phyloP scores from a whole-genome alignment of 1,284 basidiomycete species.

The Schizopora paradoxa region DNA sequence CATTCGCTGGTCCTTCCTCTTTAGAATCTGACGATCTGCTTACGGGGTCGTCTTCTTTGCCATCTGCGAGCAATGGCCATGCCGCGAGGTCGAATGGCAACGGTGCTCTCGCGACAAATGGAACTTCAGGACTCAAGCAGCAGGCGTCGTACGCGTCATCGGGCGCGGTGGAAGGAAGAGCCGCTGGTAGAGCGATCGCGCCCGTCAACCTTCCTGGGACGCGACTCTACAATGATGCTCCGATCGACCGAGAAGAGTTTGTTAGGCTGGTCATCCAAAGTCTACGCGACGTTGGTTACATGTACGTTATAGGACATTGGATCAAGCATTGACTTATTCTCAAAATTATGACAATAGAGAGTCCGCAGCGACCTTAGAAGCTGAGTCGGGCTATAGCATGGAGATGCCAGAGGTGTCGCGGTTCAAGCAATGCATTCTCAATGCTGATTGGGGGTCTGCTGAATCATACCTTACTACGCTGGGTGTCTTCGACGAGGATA shows the following conservation, averaged over 20 bases:
- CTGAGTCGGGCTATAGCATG: constrained; percentile 88
- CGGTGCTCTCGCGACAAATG: constrained; percentile 2
- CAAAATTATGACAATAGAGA: constrained; percentile 53
- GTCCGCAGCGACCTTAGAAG: constrained; percentile 82
- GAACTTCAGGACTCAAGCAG: constrained; percentile 19
- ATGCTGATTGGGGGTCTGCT: constrained; percentile 82
- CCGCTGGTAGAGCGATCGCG: constrained; percentile 30
- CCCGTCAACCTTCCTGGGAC: constrained; percentile 65
- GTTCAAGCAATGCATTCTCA: constrained; percentile 79
- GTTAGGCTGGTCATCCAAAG: constrained; percentile 89
- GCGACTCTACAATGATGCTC: constrained; percentile 68
- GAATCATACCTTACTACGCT: constrained; percentile 66
- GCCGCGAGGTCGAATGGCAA: constrained; percentile 12
- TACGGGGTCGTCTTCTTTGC: constrained; percentile 35
- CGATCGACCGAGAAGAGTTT: constrained; percentile 85
- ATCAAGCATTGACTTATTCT: constrained; percentile 7
- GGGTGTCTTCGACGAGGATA: constrained; percentile 61
- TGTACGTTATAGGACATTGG: constrained; percentile 62
- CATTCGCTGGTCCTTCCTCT: constrained; percentile 52
- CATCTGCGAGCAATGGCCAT: constrained; percentile 40
- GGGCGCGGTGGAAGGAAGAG: constrained; percentile 6
- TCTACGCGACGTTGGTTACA: constrained; percentile 88
- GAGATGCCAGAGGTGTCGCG: constrained; percentile 76
- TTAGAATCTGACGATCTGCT: constrained; percentile 20
- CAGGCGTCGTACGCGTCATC: constrained; percentile 5